Evolutionary conservation across 2,329 filamentous ascomycete genomes (phyloP).

Genomic region (Botryotinia globosa): DNA sequence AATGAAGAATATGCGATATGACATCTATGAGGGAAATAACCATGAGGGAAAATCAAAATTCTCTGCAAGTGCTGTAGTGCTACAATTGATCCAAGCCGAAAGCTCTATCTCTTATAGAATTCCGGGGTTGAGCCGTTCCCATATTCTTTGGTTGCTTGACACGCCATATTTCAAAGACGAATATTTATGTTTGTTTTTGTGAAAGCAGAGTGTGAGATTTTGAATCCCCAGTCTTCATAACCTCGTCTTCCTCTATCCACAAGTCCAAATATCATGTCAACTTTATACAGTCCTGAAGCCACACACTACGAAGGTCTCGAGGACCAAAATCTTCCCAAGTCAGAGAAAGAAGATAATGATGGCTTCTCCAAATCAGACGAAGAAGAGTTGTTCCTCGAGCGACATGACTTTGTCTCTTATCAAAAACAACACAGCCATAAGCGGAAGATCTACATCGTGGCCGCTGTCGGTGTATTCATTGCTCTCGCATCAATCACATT

Average conservation of each 20-base stretch:
- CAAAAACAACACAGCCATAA: not conserved
- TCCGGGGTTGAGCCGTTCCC: not conserved
- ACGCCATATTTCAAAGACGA: not conserved
- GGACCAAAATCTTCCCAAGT: not conserved
- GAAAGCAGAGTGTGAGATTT: not conserved
- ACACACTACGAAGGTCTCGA: not conserved
- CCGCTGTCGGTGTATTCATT: not conserved
- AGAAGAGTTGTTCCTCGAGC: not conserved
- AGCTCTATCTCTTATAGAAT: not conserved
- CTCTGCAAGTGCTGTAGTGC: not conserved
- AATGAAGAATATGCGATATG: too few relatives aligned
- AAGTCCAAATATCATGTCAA: not conserved
- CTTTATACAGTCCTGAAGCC: not conserved
- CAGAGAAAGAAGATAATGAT: not conserved
- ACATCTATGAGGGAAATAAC: too few relatives aligned
- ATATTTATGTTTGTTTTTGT: not conserved
- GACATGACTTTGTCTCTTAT: not conserved
- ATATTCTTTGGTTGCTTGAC: not conserved
- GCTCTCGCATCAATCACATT: not conserved
- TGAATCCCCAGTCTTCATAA: not conserved
- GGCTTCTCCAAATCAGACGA: not conserved
- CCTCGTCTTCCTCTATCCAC: too few relatives aligned
- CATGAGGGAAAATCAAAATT: not conserved
- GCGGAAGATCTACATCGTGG: not conserved
- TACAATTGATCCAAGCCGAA: not conserved